phyloP scores from a whole-genome alignment of 495 filamentous ascomycete species.

The Neohortaea acidophila region DNA sequence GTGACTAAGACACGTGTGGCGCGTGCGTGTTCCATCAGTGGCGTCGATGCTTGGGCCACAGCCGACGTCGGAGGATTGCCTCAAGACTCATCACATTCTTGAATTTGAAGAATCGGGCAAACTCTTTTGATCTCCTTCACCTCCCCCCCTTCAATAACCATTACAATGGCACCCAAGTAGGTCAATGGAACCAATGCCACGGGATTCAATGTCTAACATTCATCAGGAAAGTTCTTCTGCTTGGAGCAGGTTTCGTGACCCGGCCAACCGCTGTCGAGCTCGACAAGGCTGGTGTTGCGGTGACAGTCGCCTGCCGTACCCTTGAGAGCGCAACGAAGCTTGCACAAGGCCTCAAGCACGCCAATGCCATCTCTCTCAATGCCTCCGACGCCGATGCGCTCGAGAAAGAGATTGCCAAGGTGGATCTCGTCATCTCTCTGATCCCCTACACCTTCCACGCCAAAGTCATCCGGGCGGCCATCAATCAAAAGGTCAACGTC shows the following conservation, averaged over 20 bases:
- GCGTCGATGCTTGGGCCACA: too few species aligned
- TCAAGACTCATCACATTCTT: too few species aligned
- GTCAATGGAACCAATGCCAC: too few species aligned
- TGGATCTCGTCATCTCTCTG: conserved; percentile 49
- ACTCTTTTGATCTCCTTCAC: too few species aligned
- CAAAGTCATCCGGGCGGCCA: conserved; percentile 83
- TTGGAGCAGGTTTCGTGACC: conserved; percentile 20
- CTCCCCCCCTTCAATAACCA: too few species aligned
- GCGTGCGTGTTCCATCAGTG: too few species aligned
- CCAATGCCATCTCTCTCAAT: conserved; percentile 65
- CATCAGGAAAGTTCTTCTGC: conserved; percentile 18
- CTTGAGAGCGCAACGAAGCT: conserved; percentile 62
- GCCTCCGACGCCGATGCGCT: conserved; percentile 58
- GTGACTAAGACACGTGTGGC: too few species aligned
- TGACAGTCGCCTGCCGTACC: conserved; percentile 58
- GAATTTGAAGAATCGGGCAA: too few species aligned
- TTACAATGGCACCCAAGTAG: conserved; percentile 6
- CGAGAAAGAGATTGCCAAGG: conserved; percentile 60
- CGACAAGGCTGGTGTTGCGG: conserved; percentile 15
- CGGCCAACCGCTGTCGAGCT: conserved; percentile 16
- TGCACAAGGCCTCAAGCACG: conserved; percentile 50
- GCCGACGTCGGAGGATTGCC: too few species aligned
- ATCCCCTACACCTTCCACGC: conserved; percentile 93
- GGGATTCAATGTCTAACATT: neutral
- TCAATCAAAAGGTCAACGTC: conserved; percentile 83